Conservation (phyloP, 176 grass and related monocot genomes). For the Cenchrus fungigraminus region DNA sequence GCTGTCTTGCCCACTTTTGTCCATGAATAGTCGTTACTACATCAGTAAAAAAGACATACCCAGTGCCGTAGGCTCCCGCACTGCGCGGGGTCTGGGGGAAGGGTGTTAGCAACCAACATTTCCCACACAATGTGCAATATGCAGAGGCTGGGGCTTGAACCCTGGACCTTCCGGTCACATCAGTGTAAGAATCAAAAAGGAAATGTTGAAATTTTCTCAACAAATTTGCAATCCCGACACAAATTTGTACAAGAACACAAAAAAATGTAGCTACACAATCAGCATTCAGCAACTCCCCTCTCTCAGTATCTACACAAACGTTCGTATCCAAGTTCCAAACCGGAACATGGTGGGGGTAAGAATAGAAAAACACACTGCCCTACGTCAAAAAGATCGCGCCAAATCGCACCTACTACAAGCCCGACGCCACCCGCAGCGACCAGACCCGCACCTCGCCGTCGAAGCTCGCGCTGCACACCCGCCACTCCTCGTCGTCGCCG, state of each 20-base stretch:
- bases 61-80: no score
- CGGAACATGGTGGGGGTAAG: background rate
- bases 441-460: slow-evolving; percentile 83
- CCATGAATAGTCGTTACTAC: background rate
- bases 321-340: background rate
- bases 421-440: slow-evolving; percentile 59
- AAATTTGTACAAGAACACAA: background rate
- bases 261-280: background rate
- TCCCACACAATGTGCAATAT: no score
- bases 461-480: slow-evolving; percentile 73
- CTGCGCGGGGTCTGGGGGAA: no score
- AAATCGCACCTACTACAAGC: slow-evolving; percentile 38
- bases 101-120: no score
- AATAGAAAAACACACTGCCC: background rate
- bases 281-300: background rate
- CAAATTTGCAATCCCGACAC: background rate
- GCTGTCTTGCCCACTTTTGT: slow-evolving; percentile 24
- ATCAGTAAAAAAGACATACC: no score
- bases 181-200: background rate
- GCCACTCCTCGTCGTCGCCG: slow-evolving; percentile 61
- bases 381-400: slow-evolving; percentile 38
- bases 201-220: background rate
- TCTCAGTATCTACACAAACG: background rate
- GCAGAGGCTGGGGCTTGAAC: no score
- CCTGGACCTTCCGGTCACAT: background rate